phyloP scores from a whole-genome alignment of 2,329 filamentous ascomycete genomes.

The Cladophialophora chaetospira region DNA sequence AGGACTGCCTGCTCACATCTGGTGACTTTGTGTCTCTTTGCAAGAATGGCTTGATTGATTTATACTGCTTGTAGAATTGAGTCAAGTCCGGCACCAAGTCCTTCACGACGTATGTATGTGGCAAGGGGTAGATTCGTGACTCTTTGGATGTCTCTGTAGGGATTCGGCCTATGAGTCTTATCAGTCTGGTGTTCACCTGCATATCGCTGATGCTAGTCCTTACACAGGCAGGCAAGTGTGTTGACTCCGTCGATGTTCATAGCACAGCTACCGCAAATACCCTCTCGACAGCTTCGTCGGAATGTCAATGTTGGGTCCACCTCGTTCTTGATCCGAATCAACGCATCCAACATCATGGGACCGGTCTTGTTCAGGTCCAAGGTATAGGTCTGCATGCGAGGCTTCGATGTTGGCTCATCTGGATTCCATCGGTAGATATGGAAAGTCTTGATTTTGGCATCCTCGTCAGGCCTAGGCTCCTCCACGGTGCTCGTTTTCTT shows the following conservation, averaged over 20 bases:
- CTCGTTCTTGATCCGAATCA: slow-evolving; percentile 99
- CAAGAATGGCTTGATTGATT: slow-evolving; percentile 98
- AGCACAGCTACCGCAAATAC: slow-evolving; percentile 96
- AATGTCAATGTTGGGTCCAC: slow-evolving; percentile 95
- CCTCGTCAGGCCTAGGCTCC: slow-evolving; percentile 60
- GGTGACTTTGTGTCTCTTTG: slow-evolving; percentile 82
- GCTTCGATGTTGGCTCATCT: slow-evolving; percentile 88
- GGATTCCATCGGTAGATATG: slow-evolving; percentile 99
- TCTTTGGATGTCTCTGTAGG: slow-evolving; percentile 78
- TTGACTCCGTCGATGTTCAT: slow-evolving; percentile 99
- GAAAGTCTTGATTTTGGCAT: slow-evolving; percentile 82
- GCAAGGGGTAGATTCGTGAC: slow-evolving; percentile 93
- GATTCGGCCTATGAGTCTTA: slow-evolving; percentile 72
- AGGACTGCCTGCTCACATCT: slow-evolving; percentile 62
- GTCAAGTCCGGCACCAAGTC: slow-evolving; percentile 97
- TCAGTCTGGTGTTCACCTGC: slow-evolving; percentile 23
- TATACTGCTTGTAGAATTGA: slow-evolving; percentile 99
- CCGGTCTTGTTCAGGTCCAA: slow-evolving; percentile 98
- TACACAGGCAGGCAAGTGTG: slow-evolving; percentile 96
- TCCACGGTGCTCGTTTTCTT: slow-evolving; percentile 62
- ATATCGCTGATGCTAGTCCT: slow-evolving; percentile 42
- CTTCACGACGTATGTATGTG: slow-evolving; percentile 99
- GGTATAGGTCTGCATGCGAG: slow-evolving; percentile 90
- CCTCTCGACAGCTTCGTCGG: slow-evolving; percentile 92
- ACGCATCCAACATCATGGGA: slow-evolving; percentile 94